phyloP scores from a whole-genome alignment of 331 rosid species.

The Erythrophleum ivorense region DNA sequence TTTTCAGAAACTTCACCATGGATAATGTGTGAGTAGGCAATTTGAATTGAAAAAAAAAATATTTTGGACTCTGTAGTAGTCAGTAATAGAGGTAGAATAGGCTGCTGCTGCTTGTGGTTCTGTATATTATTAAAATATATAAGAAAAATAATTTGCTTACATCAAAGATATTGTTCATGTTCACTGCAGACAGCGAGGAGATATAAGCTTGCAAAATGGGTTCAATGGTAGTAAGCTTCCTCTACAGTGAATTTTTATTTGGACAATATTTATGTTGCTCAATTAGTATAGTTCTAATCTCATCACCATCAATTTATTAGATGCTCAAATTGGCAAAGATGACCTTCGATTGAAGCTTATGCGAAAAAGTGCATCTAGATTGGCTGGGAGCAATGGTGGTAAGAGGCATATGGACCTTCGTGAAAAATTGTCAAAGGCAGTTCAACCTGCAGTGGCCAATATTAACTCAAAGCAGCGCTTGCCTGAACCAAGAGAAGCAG shows the following conservation, averaged over 20 bases:
- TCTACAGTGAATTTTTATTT: slow-evolving; percentile 38
- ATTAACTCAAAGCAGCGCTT: slow-evolving; percentile 48
- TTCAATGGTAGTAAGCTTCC: slow-evolving; percentile 61
- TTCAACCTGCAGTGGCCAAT: slow-evolving; percentile 41
- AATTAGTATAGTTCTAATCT: slow-evolving; percentile 37
- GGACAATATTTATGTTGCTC: slow-evolving; percentile 31
- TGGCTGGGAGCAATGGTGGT: slow-evolving; percentile 54
- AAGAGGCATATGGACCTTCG: slow-evolving; percentile 78
- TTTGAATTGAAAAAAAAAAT: neutral
- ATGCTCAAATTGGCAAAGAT: slow-evolving; percentile 63
- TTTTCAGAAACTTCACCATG: neutral
- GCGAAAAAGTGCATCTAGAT: slow-evolving; percentile 64
- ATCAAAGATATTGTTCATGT: slow-evolving; percentile 28
- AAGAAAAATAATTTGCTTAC: slow-evolving; percentile 7
- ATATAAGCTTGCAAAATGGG: slow-evolving; percentile 53
- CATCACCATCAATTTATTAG: slow-evolving; percentile 39
- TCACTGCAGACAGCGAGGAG: slow-evolving; percentile 75
- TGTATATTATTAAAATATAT: neutral
- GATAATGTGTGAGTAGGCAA: neutral
- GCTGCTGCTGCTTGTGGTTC: slow-evolving; percentile 17
- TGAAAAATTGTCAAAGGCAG: slow-evolving; percentile 78
- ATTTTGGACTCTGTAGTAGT: neutral
- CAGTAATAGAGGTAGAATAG: neutral
- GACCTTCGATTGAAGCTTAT: slow-evolving; percentile 92
- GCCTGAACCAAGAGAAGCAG: slow-evolving; percentile 59